These are phyloP conservation scores for Pichia sp. DNA, from an alignment of 1,139 yeast genomes.

Conservation along the genomic window DNA sequence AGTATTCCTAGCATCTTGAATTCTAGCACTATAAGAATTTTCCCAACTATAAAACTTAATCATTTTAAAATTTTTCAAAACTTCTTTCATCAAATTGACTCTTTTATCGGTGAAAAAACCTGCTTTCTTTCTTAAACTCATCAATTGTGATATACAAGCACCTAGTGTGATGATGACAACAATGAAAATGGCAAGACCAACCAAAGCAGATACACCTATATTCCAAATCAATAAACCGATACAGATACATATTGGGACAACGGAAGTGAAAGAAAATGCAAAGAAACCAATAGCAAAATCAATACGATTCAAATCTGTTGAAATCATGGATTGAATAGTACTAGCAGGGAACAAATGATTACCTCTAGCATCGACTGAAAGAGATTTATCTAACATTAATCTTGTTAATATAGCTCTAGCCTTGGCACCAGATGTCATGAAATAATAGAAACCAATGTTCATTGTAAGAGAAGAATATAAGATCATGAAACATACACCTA, in stretches of 20 bases:
- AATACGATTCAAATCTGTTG: constrained; percentile 70
- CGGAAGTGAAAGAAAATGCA: constrained; percentile 60
- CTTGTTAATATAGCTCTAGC: constrained; percentile 57
- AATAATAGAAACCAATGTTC: constrained; percentile 54
- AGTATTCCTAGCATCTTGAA: constrained; percentile 32
- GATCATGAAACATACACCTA: constrained; percentile 45
- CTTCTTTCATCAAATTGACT: constrained; percentile 38
- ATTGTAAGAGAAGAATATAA: constrained; percentile 43
- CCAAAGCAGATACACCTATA: constrained; percentile 65
- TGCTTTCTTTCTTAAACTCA: constrained; percentile 39
- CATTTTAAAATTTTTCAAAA: constrained; percentile 39
- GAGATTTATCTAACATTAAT: constrained; percentile 56
- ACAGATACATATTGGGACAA: constrained; percentile 48
- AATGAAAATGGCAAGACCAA: constrained; percentile 53
- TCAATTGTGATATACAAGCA: constrained; percentile 32
- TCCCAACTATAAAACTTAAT: constrained; percentile 49
- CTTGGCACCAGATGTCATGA: constrained; percentile 62
- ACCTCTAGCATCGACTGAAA: constrained; percentile 51
- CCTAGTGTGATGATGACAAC: constrained; percentile 29
- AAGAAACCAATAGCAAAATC: constrained; percentile 69
- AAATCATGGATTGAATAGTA: constrained; percentile 62
- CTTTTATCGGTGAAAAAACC: constrained; percentile 39
- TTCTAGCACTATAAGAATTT: constrained; percentile 35
- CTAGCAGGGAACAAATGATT: constrained; percentile 58
- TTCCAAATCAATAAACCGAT: constrained; percentile 60